Evolutionary conservation across 2,329 filamentous ascomycete species (phyloP), one percentile per base, ranked within the genome.

Genomic region (Claviceps africana): DNA sequence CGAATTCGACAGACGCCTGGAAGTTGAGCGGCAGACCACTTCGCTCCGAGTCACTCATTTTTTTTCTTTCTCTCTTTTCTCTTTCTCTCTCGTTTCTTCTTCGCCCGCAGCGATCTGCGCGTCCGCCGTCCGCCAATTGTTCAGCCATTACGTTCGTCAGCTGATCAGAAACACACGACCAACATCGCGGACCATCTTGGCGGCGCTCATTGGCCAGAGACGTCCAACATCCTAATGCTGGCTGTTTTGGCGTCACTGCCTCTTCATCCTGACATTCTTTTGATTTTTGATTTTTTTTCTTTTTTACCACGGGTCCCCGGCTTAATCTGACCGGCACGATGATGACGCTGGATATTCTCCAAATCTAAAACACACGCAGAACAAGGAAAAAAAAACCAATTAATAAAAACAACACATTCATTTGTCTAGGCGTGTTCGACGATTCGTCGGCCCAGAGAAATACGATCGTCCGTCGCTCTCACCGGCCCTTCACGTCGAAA

Each of bases 381-480:
- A 2, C 40, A 19, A 37, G 31, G 42, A 48, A 49, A 30, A 17
- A 33, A 42, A 21, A 22, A 22, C 47, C 22, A n/a, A n/a, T n/a
- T n/a, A n/a, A n/a, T n/a, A n/a, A n/a, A n/a, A n/a, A n/a, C n/a
- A n/a, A n/a, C 4, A 40, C 21, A 53, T 51, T 54, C 50, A 52
- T 58, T 55, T 56, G 51, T 53, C 52, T 46, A 48, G 45, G 35
- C 51, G 44, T 28, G 22, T 46, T 28, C 45, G 35, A 47, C 37
- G 10, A 49, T 37, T 39, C 13, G 47, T 49, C 46, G 28, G 33
- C 51, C 31, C 48, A 47, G 44, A 28, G 33, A 35, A 40, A 52
- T 53, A 57, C 58, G 56, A 59, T 53, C 53, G 52, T 59, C 35
- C 37, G 52, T 42, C 47, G 33, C 30, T 35, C 51, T 13, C 44